These are phyloP conservation scores for Porcisia deanei DNA, from an alignment of 208 protist genomes.

Conservation along the genomic window DNA sequence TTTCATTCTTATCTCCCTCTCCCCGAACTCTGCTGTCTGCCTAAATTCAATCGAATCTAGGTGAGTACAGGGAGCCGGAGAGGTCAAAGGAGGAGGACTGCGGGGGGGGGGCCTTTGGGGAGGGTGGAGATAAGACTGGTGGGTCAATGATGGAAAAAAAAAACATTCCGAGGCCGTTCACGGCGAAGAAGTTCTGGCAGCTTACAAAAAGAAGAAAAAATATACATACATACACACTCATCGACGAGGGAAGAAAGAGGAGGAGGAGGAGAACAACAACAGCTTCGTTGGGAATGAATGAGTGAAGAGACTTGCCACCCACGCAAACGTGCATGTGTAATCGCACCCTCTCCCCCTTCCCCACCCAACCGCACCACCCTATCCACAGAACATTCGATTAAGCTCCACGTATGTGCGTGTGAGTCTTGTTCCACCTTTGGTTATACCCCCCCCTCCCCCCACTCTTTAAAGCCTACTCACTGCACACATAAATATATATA, in stretches of 20 bases:
- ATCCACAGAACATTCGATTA: not conserved
- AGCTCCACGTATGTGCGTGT: slow-evolving; percentile 2
- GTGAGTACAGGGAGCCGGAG: not conserved
- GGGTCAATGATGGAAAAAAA: not conserved
- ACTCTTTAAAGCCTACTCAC: not conserved
- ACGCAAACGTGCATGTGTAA: not conserved
- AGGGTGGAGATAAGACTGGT: too few relatives aligned
- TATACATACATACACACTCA: too few relatives aligned
- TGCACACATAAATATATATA: not conserved
- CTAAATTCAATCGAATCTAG: not conserved
- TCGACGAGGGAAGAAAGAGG: not conserved
- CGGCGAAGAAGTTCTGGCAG: not conserved
- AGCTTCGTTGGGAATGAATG: not conserved
- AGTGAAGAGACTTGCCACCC: not conserved
- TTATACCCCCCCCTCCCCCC: not conserved
- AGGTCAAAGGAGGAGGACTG: not conserved
- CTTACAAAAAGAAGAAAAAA: too few relatives aligned
- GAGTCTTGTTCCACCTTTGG: not conserved
- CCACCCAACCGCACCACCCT: not conserved
- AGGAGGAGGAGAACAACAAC: not conserved
- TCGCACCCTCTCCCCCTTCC: not conserved
- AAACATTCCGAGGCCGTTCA: not conserved
- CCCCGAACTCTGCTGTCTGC: not conserved
- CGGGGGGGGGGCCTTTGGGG: too few relatives aligned
- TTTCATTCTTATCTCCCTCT: not conserved